phyloP scores from a whole-genome alignment of 352 stramenopile species.

The Elongisporangium prolatum region DNA sequence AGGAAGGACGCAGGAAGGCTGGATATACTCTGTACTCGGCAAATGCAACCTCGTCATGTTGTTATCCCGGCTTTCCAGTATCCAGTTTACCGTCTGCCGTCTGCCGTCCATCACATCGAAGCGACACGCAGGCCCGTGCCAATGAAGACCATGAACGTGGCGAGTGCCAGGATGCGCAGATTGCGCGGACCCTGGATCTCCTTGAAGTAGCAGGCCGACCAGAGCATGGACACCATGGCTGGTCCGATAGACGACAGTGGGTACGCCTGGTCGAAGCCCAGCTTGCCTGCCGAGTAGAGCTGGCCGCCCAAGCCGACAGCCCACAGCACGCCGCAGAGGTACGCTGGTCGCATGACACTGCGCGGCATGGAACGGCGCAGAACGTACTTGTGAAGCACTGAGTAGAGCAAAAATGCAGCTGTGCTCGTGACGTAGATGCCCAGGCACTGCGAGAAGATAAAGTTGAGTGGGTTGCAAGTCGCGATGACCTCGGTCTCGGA shows the following conservation, averaged over 20 bases:
- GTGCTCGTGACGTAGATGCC: slow-evolving; percentile 79
- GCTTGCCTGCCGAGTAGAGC: slow-evolving; percentile 62
- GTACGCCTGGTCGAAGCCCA: slow-evolving; percentile 83
- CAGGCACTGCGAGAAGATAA: slow-evolving; percentile 81
- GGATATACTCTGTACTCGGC: background rate
- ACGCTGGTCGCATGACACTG: slow-evolving; percentile 75
- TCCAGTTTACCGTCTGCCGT: background rate
- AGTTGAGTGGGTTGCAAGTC: slow-evolving; percentile 78
- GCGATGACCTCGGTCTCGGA: slow-evolving; percentile 27
- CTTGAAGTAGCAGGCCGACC: slow-evolving; percentile 77
- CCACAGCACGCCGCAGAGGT: slow-evolving; percentile 78
- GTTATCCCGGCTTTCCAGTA: background rate
- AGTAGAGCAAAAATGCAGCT: slow-evolving; percentile 73
- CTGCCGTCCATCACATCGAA: slow-evolving; percentile 22
- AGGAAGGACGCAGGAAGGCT: background rate
- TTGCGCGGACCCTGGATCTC: slow-evolving; percentile 74
- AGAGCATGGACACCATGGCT: slow-evolving; percentile 83
- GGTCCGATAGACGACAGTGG: slow-evolving; percentile 75
- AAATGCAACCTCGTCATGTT: background rate
- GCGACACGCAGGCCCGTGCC: slow-evolving; percentile 65
- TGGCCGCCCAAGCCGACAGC: slow-evolving; percentile 60
- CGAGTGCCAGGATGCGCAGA: slow-evolving; percentile 47
- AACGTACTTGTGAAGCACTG: slow-evolving; percentile 69
- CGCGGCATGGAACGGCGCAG: slow-evolving; percentile 73
- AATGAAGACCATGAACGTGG: slow-evolving; percentile 58